Conservation (phyloP, 225 moss, liverwort and hornwort genomes). For the Asterella californica region DNA sequence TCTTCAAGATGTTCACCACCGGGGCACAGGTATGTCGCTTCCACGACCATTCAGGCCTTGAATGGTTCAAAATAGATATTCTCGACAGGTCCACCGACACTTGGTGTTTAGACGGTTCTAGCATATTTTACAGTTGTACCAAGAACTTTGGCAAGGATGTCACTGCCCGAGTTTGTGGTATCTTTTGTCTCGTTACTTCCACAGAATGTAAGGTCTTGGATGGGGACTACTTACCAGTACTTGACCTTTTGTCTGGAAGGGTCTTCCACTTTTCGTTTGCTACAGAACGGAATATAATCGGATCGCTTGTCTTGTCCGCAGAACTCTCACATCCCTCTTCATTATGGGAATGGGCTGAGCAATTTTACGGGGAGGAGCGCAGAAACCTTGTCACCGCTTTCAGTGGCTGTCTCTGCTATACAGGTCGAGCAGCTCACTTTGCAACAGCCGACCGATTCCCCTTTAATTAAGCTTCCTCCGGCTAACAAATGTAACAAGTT, state of each 20-base stretch:
- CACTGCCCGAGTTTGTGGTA: no score
- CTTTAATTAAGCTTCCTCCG: background rate
- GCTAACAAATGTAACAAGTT: background rate
- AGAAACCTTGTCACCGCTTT: background rate
- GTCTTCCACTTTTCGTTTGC: no score
- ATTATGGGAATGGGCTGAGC: no score
- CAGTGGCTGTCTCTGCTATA: background rate
- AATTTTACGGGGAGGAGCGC: background rate
- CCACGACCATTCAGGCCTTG: background rate
- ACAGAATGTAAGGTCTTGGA: no score
- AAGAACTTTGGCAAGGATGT: no score
- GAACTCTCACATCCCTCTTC: background rate
- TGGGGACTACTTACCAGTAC: no score
- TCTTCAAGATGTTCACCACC: background rate
- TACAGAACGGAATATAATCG: background rate
- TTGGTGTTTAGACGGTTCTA: no score
- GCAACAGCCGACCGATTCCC: background rate
- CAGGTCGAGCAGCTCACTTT: slow-evolving; percentile 4
- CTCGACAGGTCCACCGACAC: background rate
- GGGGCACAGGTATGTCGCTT: background rate
- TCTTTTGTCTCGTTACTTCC: no score
- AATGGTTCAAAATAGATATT: background rate
- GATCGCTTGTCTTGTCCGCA: background rate
- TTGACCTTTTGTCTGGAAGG: background rate
- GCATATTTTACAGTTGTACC: no score